Conservation (phyloP, 2,329 filamentous ascomycete species). For the Zasmidium cellare region DNA sequence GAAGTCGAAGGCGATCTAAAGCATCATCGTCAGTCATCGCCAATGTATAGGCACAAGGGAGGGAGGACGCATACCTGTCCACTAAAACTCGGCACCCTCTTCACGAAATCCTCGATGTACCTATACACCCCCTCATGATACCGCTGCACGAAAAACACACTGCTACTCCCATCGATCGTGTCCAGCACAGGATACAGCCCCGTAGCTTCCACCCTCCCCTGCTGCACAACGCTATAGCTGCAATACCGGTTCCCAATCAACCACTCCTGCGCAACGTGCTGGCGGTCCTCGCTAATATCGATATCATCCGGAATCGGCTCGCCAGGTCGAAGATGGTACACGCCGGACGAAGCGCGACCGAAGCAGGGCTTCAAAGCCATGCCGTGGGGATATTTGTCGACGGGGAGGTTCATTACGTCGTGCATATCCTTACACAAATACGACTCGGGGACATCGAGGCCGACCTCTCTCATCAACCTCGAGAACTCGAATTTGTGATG, state of each 20-base stretch:
- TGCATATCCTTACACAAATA: slow-evolving; percentile 28
- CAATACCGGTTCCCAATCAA: slow-evolving; percentile 32
- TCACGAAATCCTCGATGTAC: slow-evolving; percentile 27
- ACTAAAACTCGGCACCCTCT: slow-evolving; percentile 11
- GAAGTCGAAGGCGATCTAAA: slow-evolving; percentile 34
- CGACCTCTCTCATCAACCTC: slow-evolving; percentile 22
- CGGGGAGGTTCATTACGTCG: slow-evolving; percentile 17
- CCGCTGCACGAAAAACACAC: slow-evolving; percentile 30
- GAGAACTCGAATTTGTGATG: slow-evolving; percentile 36
- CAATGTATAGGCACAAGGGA: neutral
- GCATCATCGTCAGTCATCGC: neutral
- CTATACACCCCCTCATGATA: slow-evolving; percentile 23
- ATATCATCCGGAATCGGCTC: slow-evolving; percentile 13
- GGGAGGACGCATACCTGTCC: neutral
- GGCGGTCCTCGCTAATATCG: slow-evolving; percentile 18
- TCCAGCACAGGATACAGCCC: slow-evolving; percentile 33
- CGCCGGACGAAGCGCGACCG: slow-evolving; percentile 25
- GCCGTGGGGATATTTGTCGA: slow-evolving; percentile 23
- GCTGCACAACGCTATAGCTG: slow-evolving; percentile 31
- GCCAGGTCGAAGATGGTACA: slow-evolving; percentile 18
- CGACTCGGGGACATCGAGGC: slow-evolving; percentile 27
- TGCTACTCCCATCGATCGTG: slow-evolving; percentile 32
- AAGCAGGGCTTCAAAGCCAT: slow-evolving; percentile 34
- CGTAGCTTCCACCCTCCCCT: slow-evolving; percentile 28
- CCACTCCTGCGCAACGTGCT: slow-evolving; percentile 34